These are phyloP conservation scores for Sporothrix protearum DNA, from an alignment of 2,329 filamentous ascomycete genomes.

Conservation along the genomic window DNA sequence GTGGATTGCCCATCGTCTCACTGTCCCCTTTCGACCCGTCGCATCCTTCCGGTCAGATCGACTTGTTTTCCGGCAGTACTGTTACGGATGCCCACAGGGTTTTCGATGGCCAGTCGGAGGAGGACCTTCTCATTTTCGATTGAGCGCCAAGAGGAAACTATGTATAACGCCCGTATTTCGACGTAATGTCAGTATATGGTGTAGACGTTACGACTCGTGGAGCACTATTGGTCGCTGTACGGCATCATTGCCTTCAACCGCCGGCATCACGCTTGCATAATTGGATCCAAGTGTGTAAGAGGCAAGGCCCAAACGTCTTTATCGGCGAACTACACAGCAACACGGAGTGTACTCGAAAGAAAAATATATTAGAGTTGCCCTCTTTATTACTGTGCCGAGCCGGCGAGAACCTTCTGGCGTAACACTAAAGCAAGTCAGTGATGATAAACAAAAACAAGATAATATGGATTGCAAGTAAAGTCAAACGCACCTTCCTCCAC, in stretches of 20 bases:
- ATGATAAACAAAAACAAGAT: slow-evolving; percentile 7
- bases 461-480: too few species aligned
- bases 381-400: slow-evolving; percentile 15
- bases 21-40: background rate
- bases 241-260: background rate
- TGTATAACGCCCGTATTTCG: background rate
- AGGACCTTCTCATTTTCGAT: slow-evolving; percentile 12
- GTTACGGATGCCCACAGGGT: background rate
- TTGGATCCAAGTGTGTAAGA: background rate
- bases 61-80: background rate
- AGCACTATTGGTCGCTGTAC: background rate
- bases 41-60: background rate
- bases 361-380: background rate
- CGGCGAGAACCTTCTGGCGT: slow-evolving; percentile 38
- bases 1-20: too few species aligned
- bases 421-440: slow-evolving; percentile 34
- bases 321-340: background rate
- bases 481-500: slow-evolving; percentile 73
- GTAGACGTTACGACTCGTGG: background rate
- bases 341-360: background rate
- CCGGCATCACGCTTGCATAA: background rate
- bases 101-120: background rate
- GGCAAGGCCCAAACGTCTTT: slow-evolving; percentile 3
- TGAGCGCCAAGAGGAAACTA: background rate
- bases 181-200: background rate